phyloP scores from a whole-genome alignment of 2,329 filamentous ascomycete genomes.

The Lizonia empirigonia region DNA sequence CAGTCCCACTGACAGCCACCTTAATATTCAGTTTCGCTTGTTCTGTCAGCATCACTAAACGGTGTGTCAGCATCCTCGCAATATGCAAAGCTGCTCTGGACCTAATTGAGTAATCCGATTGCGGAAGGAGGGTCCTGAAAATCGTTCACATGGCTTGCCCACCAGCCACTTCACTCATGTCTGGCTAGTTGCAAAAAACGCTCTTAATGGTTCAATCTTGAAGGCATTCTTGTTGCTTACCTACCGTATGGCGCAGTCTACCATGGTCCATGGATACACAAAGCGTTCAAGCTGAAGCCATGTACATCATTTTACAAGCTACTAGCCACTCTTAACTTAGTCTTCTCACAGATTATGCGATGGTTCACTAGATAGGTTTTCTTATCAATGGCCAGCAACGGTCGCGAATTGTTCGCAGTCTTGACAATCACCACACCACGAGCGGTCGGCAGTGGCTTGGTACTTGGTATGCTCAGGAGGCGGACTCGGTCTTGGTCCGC shows the following conservation, averaged over 20 bases:
- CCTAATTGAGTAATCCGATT: conserved; percentile 17
- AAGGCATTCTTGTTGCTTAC: not conserved
- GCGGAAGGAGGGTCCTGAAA: conserved; percentile 12
- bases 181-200: not conserved
- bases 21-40: conserved; percentile 23
- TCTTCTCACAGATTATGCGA: not conserved
- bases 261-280: not conserved
- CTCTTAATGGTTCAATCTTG: conserved; percentile 11
- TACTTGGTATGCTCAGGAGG: not conserved
- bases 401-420: not conserved
- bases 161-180: conserved; percentile 13
- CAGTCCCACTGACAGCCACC: conserved; percentile 4
- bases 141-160: conserved; percentile 25
- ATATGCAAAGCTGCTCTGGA: conserved; percentile 14
- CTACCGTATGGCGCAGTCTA: not conserved
- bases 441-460: not conserved
- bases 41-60: conserved; percentile 30
- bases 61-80: conserved; percentile 25
- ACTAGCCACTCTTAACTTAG: not conserved
- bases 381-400: not conserved
- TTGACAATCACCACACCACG: not conserved
- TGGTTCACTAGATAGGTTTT: not conserved
- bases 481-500: not conserved
- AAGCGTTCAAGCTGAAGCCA: not conserved
- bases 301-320: not conserved